Base-by-base conservation (phyloP, 2,329 filamentous ascomycete species). In the Penicillium rolfsii region DNA sequence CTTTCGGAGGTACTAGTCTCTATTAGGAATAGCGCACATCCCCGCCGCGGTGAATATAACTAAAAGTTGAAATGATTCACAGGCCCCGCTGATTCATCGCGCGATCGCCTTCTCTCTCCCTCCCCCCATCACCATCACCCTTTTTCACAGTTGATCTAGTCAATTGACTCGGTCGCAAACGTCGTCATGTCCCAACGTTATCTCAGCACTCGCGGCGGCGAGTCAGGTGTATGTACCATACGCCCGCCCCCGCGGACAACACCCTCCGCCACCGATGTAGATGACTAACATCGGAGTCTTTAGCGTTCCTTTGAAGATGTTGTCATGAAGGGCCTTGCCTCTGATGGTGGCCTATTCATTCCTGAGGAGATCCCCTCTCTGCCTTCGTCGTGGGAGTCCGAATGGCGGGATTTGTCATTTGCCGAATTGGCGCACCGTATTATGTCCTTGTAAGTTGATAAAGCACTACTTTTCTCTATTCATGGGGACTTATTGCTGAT, bases 321-420 rank as follows among this genome's bases (percentile, higher is more conserved):
- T 50, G 92, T 97, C 43, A 83, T 97, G 66, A 96, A 96, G 78
- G 93, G 93, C 48, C 87, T 97, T 59, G 93, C 92, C 60, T 83
- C 86, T 49, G 93, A 97, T 73, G 91, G 92, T 60, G 93, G 93
- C 56, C 87, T 97, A 30, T 97, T 94, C 81, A 89, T 97, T 64
- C 93, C 93, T 45, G 89, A 97, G 46, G 64, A 72, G 36, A 67
- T 73, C 16, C 71, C 71, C 19, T 36, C 67, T 8, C 61, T 70
- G 52, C 64, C 67, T 54, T 55, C 63, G 19, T 50, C 52, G 19
- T 70, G 66, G 69, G 63, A 71, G 58, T 60, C 66, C 19, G 67
- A 70, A 64, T 72, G 70, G 70, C 63, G 60, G 28, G 66, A 72
- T 38, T 61, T 71, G 50, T 67, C 59, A 48, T 73, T 70, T 56